These are phyloP conservation scores for Dictyostelium capitatum DNA, from an alignment of 78 protist species.

Conservation along the genomic window DNA sequence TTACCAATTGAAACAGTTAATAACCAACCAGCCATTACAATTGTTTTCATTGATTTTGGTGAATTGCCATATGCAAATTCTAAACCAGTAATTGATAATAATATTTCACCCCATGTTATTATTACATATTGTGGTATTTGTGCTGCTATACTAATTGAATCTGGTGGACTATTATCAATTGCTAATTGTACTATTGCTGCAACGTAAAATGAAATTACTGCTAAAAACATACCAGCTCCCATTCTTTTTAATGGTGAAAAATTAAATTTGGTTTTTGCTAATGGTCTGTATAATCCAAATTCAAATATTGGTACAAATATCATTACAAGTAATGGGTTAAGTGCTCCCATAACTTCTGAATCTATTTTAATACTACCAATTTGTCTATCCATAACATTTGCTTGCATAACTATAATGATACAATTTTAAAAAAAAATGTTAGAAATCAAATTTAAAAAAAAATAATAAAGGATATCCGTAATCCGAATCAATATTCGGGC, in stretches of 20 bases:
- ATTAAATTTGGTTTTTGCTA: conserved; percentile 23
- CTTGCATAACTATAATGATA: conserved; percentile 73
- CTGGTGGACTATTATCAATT: conserved; percentile 50
- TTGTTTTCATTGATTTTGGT: conserved; percentile 87
- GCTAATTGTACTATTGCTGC: conserved; percentile 74
- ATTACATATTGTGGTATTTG: conserved; percentile 81
- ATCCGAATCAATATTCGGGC: too few relatives aligned
- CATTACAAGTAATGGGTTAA: conserved; percentile 85
- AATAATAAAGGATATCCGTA: too few relatives aligned
- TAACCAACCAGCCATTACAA: conserved; percentile 72
- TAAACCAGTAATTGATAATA: conserved; percentile 87
- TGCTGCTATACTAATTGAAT: neutral
- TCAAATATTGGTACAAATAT: conserved; percentile 88
- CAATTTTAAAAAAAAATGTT: too few relatives aligned
- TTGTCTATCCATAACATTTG: conserved; percentile 68
- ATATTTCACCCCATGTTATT: conserved; percentile 80
- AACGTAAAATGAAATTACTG: conserved; percentile 84
- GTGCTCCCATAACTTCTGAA: conserved; percentile 81
- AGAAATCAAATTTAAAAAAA: too few relatives aligned
- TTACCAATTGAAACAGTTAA: conserved; percentile 84
- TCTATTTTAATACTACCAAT: conserved; percentile 34
- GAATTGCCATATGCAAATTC: conserved; percentile 89
- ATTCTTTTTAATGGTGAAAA: conserved; percentile 75
- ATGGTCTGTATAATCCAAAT: conserved; percentile 73
- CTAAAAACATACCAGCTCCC: conserved; percentile 86